Conservation (phyloP, 2,329 filamentous ascomycete species). For the Colletotrichum trifolii region DNA sequence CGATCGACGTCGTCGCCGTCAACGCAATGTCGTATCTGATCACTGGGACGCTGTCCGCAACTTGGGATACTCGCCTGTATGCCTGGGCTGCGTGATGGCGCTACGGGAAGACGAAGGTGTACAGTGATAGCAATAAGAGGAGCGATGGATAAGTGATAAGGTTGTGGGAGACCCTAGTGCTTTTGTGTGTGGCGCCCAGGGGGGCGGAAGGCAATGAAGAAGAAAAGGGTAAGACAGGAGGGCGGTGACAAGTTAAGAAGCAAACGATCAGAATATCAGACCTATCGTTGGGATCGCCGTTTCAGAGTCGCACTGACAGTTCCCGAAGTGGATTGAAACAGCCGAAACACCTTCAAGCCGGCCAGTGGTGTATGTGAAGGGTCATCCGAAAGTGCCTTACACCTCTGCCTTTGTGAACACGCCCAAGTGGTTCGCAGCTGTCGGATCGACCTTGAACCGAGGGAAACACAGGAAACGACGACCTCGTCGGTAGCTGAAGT, state of each 20-base stretch:
- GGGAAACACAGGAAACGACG: conserved; percentile 35
- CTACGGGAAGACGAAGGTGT: conserved; percentile 27
- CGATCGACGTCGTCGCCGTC: neutral
- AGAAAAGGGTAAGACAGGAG: conserved; percentile 33
- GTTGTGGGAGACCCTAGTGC: conserved; percentile 37
- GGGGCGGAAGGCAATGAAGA: conserved; percentile 24
- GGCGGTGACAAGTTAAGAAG: conserved; percentile 35
- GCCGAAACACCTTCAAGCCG: conserved; percentile 51
- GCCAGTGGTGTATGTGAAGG: conserved; percentile 42
- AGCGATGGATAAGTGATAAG: conserved; percentile 21
- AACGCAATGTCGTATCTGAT: conserved; percentile 22
- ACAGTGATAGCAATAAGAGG: conserved; percentile 26
- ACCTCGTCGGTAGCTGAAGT: conserved; percentile 17
- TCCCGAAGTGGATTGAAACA: conserved; percentile 51
- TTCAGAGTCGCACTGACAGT: conserved; percentile 51
- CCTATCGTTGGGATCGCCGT: conserved; percentile 51
- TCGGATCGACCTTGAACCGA: conserved; percentile 39
- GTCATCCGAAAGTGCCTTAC: conserved; percentile 38
- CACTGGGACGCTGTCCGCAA: conserved; percentile 36
- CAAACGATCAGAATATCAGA: conserved; percentile 44
- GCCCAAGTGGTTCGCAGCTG: conserved; percentile 36
- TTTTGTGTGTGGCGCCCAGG: conserved; percentile 36
- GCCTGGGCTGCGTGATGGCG: conserved; percentile 32
- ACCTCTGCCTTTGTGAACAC: conserved; percentile 39
- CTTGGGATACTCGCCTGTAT: conserved; percentile 36